Evolutionary conservation across 2,329 filamentous ascomycete species (phyloP).

Genomic region (Uncinocarpus reesii): DNA sequence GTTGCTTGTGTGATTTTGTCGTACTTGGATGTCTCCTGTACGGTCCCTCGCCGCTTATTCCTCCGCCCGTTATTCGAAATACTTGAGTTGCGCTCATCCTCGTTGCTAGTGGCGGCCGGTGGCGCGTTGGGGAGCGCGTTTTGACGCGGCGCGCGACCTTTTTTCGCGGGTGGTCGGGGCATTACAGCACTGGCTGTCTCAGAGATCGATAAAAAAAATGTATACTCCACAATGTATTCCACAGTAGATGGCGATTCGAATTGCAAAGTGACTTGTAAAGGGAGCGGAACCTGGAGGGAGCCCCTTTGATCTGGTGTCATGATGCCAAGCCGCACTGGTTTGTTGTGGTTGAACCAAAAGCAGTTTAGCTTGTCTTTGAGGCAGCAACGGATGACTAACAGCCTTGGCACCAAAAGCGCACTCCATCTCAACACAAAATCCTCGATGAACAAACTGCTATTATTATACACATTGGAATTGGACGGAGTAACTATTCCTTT

Average conservation of each 20-base stretch:
- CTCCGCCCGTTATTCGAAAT: background rate
- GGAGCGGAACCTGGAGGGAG: too few species aligned
- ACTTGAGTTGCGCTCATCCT: background rate
- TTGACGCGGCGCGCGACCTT: slow-evolving; percentile 9
- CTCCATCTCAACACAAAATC: too few species aligned
- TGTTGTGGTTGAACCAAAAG: slow-evolving; percentile 8
- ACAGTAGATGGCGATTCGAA: too few species aligned
- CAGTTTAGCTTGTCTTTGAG: background rate
- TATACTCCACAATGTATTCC: too few species aligned
- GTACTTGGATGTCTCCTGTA: too few species aligned
- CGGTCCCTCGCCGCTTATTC: too few species aligned
- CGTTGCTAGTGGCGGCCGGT: background rate
- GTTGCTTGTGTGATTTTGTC: background rate
- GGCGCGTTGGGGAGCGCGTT: background rate
- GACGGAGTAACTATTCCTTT: background rate
- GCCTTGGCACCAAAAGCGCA: background rate
- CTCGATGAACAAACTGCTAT: too few species aligned
- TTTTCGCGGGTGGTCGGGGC: slow-evolving; percentile 16
- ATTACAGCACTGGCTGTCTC: slow-evolving; percentile 2
- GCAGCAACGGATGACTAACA: background rate
- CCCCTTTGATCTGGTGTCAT: too few species aligned
- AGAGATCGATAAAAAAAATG: background rate
- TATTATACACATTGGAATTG: too few species aligned
- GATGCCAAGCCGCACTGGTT: background rate
- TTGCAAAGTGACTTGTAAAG: too few species aligned